A percentile compares a stretch with the other conserved stretches of the same genome.
These are phyloP conservation scores for Ilex aquifolium DNA, from an alignment of 257 asterid genomes.

Conservation along the genomic window DNA sequence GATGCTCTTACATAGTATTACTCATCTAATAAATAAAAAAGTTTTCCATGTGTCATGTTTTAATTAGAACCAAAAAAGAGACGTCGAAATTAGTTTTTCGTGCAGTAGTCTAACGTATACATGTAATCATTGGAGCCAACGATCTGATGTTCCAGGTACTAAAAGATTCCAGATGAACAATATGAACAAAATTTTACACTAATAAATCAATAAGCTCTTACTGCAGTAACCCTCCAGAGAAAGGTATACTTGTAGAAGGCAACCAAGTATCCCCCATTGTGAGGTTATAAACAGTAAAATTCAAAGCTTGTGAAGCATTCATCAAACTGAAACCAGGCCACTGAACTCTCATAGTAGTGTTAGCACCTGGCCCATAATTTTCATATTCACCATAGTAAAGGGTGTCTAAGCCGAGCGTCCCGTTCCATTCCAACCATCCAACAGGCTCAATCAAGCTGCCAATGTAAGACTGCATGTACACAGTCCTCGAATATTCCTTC, in stretches of 20 bases:
- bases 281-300: constrained; percentile 31
- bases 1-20: no score
- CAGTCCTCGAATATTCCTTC: constrained; percentile 19
- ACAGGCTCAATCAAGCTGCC: constrained; percentile 14
- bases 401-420: constrained; percentile 13
- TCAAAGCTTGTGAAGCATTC: constrained; percentile 26
- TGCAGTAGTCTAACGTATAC: no score
- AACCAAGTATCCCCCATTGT: constrained; percentile 36
- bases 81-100: no score
- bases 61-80: no score
- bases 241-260: constrained; percentile 25
- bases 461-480: constrained; percentile 17
- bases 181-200: no score
- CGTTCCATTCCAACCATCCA: constrained; percentile 24
- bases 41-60: no score
- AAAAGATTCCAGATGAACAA: no score
- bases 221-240: constrained; percentile 15
- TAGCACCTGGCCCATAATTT: constrained; percentile 21
- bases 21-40: no score
- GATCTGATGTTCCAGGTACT: no score
- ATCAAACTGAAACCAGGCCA: constrained; percentile 22
- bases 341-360: constrained; percentile 15
- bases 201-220: not conserved
- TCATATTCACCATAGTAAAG: constrained; percentile 18
- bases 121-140: no score